Conservation (phyloP, 495 filamentous ascomycete species). For the Xylaria venustula region DNA sequence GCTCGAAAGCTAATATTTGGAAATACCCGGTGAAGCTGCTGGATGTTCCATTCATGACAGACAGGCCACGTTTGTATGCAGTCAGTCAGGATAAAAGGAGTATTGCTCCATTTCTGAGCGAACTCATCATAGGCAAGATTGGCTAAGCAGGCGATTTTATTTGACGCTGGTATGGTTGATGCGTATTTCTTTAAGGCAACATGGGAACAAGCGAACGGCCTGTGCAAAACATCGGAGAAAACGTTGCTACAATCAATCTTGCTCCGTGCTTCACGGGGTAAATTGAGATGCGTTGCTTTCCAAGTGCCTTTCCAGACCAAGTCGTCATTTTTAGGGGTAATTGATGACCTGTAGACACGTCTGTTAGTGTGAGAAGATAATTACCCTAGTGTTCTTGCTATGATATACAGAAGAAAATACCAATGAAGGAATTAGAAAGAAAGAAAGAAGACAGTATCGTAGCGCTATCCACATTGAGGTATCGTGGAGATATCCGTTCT, state of each 20-base stretch:
- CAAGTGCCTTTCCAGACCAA: slow-evolving; percentile 83
- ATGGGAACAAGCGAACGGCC: slow-evolving; percentile 87
- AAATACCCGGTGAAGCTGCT: slow-evolving; percentile 62
- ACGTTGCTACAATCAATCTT: slow-evolving; percentile 70
- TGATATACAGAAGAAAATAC: background rate
- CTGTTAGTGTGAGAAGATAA: slow-evolving; percentile 21
- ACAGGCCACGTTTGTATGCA: slow-evolving; percentile 84
- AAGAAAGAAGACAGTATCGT: too few species aligned
- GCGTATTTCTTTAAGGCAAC: slow-evolving; percentile 64
- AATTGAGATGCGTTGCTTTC: slow-evolving; percentile 73
- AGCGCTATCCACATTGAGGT: background rate
- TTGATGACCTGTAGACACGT: slow-evolving; percentile 17
- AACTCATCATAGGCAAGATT: slow-evolving; percentile 75
- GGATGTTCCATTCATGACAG: slow-evolving; percentile 70
- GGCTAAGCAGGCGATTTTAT: slow-evolving; percentile 68
- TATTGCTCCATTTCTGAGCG: slow-evolving; percentile 68
- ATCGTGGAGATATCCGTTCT: too few species aligned
- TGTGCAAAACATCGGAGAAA: slow-evolving; percentile 89
- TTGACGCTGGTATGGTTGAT: slow-evolving; percentile 66
- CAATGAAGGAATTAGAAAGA: too few species aligned
- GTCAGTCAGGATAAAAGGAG: slow-evolving; percentile 83
- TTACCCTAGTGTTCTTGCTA: background rate
- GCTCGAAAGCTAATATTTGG: slow-evolving; percentile 72
- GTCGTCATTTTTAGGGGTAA: background rate
- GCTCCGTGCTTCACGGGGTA: slow-evolving; percentile 49